Base-by-base conservation (phyloP, 164 flowering plant genomes). In the Magnolia kwangsiensis region DNA sequence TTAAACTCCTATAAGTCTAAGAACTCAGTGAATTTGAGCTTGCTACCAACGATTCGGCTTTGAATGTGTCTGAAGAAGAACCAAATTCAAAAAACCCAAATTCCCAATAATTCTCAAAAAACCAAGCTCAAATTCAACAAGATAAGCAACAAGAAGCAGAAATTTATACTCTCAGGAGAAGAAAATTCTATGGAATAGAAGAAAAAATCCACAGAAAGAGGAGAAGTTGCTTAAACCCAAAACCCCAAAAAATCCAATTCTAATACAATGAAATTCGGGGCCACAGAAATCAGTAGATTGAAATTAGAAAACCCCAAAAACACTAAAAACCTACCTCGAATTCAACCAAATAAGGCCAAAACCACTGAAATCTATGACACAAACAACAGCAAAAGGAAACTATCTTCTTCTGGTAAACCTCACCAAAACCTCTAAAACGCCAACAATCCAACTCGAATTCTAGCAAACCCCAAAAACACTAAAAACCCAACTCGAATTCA, bases 251-350 rank as follows among this genome's bases (percentile, higher is more conserved):
- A 64, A 20, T 9, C n/a, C 55, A 5, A 0, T 49, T 18, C 27
- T 23, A 66, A 24, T 16, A 31, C 71, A n/a, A 65, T 69, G 61
- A 50, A 29, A 50, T 14, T 6, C 51, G 51, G 4, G 16, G 2
- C n/a, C 27, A 72, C 20, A 74, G 24, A 37, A 24, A 63, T n/a
- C 50, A 16, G n/a, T 21, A 59, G 66, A 58, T 66, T 24, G 69
- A 24, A 66, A n/a, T 23, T 24, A n/a, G 4, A 29, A 69, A 69
- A 29, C 45, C 71, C 71, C 50, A 29, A 74, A 64, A 45, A 63
- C 76, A 51, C 69, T 45, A 74, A 74, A 64, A 64, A 69, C 75
- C 69, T 0, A 74, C 6, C 58, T 21, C 71, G 11, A 74, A n/a
- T 20, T 74, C 67, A 16, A 29, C 10, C 18, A 51, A 51, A 51